These are phyloP conservation scores for Triadica sebifera DNA, from an alignment of 345 rosid genomes.

Conservation along the genomic window DNA sequence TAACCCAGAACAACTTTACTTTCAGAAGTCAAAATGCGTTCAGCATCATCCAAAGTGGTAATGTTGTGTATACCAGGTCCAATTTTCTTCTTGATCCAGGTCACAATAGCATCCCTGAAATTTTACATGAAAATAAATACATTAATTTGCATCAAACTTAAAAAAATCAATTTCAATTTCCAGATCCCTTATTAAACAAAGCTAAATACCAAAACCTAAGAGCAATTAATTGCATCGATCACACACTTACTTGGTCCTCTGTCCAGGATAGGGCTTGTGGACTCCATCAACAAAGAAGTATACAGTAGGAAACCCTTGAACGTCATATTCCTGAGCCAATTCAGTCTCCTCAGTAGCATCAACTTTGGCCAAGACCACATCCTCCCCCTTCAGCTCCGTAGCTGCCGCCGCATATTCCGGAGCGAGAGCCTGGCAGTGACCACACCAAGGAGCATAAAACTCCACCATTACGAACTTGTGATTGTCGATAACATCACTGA, in stretches of 20 bases:
- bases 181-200: background rate
- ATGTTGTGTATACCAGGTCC: constrained; percentile 82
- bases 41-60: constrained; percentile 84
- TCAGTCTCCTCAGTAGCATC: constrained; percentile 96
- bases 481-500: constrained; percentile 59
- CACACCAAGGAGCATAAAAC: constrained; percentile 99
- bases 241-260: constrained; percentile 69
- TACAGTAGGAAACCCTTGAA: constrained; percentile 91
- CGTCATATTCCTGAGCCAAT: constrained; percentile 68
- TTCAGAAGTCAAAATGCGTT: constrained; percentile 70
- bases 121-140: constrained; percentile 3
- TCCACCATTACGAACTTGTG: constrained; percentile 87
- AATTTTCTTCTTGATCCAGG: constrained; percentile 94
- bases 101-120: constrained; percentile 75
- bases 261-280: constrained; percentile 77
- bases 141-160: background rate
- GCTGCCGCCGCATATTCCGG: constrained; percentile 99
- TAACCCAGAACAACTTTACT: constrained; percentile 79
- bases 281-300: constrained; percentile 80
- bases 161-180: background rate
- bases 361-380: constrained; percentile 79
- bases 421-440: constrained; percentile 92
- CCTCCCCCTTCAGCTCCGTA: constrained; percentile 69
- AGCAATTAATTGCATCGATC: background rate
- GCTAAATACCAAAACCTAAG: background rate